A percentile compares a stretch with the other conserved stretches of the same genome.
These are phyloP conservation scores for Peronospora destructor DNA, from an alignment of 352 stramenopile species.

Conservation along the genomic window DNA sequence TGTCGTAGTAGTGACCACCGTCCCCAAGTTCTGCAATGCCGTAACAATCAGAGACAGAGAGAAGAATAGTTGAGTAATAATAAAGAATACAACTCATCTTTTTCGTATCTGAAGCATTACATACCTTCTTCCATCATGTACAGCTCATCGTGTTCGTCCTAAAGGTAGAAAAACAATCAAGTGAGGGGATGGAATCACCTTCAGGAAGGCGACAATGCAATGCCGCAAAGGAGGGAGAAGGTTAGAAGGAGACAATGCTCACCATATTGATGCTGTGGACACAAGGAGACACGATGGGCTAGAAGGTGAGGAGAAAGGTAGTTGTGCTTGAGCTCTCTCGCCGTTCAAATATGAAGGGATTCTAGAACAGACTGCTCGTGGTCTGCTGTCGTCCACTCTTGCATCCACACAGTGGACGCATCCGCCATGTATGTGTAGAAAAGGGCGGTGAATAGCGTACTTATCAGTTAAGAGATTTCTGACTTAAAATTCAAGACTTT, in stretches of 20 bases:
- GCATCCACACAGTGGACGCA: constrained; percentile 12
- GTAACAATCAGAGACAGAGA: background rate
- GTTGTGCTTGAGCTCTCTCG: constrained; percentile 11
- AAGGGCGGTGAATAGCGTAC: constrained; percentile 5
- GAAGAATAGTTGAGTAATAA: constrained; percentile 1
- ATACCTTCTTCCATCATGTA: constrained; percentile 45
- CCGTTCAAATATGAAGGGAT: constrained; percentile 30
- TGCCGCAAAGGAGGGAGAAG: background rate
- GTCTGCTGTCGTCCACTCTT: constrained; percentile 22
- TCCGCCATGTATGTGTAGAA: constrained; percentile 1
- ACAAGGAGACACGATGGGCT: background rate
- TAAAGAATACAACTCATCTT: background rate
- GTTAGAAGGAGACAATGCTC: background rate
- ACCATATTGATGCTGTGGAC: constrained; percentile 20
- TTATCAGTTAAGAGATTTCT: background rate
- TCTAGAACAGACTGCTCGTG: constrained; percentile 10
- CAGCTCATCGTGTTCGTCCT: constrained; percentile 44
- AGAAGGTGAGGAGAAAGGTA: constrained; percentile 1
- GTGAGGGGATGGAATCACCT: background rate
- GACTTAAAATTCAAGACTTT: too few species aligned
- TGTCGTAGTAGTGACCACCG: constrained; percentile 21
- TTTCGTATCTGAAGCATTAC: background rate
- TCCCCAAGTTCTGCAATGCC: constrained; percentile 28
- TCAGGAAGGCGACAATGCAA: background rate
- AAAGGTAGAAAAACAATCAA: background rate